Percentiles rank a stretch among this genome's conserved stretches.
phyloP scores from a whole-genome alignment of 805 yeast species.

The Yamadazyma kitorensis region DNA sequence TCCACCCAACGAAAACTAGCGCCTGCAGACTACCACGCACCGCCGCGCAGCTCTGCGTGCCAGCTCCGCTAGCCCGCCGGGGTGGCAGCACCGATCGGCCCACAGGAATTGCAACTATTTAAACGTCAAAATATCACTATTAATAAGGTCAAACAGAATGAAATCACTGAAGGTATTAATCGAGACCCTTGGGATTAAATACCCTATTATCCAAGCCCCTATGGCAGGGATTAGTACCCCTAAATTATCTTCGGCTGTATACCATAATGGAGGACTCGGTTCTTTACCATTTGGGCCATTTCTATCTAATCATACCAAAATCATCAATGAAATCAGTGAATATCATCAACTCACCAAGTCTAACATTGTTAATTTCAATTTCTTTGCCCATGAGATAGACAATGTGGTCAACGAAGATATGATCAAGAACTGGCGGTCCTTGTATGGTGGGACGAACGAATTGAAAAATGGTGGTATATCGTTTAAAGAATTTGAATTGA shows the following conservation, averaged over 20 bases:
- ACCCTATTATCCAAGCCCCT: slow-evolving; percentile 54
- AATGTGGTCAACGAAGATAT: slow-evolving; percentile 16
- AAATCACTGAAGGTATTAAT: slow-evolving; percentile 10
- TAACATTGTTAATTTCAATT: slow-evolving; percentile 42
- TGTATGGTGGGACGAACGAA: slow-evolving; percentile 7
- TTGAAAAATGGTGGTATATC: slow-evolving; percentile 25
- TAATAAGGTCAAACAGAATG: slow-evolving; percentile 5
- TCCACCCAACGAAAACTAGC: no score
- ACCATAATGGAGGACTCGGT: slow-evolving; percentile 49
- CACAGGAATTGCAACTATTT: no score
- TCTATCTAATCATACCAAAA: slow-evolving; percentile 17
- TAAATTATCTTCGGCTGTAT: slow-evolving; percentile 41
- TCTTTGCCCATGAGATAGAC: slow-evolving; percentile 40
- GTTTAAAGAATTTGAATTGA: slow-evolving; percentile 26
- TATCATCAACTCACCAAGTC: slow-evolving; percentile 11
- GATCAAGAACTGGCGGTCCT: slow-evolving; percentile 15
- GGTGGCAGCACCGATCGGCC: no score
- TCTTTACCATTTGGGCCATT: slow-evolving; percentile 41
- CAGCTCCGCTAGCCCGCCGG: no score
- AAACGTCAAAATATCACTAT: no score
- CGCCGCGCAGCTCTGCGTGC: no score
- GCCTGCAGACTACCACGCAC: no score
- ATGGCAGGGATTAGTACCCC: slow-evolving; percentile 58
- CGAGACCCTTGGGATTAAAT: slow-evolving; percentile 25
- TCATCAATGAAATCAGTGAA: slow-evolving; percentile 6